A percentile compares a stretch with the other conserved stretches of the same genome.
phyloP scores from a whole-genome alignment of 495 filamentous ascomycete genomes.

The Tuber magnatum region DNA sequence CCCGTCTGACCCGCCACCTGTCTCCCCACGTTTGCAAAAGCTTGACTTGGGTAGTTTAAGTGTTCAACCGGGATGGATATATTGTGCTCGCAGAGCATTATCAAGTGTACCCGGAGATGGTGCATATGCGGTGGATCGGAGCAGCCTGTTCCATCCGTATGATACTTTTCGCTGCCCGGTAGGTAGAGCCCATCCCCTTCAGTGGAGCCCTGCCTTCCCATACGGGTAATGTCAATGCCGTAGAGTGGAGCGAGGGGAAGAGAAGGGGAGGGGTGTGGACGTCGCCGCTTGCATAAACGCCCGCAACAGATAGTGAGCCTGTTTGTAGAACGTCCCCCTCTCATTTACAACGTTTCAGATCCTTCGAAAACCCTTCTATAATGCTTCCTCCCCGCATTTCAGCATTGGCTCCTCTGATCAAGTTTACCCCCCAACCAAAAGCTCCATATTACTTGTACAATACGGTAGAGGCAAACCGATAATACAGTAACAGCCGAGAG shows the following conservation, averaged over 20 bases:
- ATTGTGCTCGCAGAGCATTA: background rate
- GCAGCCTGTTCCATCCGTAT: background rate
- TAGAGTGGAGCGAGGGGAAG: background rate
- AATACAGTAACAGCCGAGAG: background rate
- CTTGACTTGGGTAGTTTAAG: slow-evolving; percentile 2
- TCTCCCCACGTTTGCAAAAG: slow-evolving; percentile 6
- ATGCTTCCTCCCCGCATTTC: slow-evolving; percentile 17
- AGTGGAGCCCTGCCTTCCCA: background rate
- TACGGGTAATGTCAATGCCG: background rate
- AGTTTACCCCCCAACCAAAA: slow-evolving; percentile 1
- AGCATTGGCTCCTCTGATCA: slow-evolving; percentile 2
- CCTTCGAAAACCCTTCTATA: slow-evolving; percentile 24
- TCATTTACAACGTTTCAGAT: slow-evolving; percentile 16
- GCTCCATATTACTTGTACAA: background rate
- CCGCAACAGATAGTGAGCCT: slow-evolving; percentile 2
- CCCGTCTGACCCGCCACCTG: slow-evolving; percentile 15
- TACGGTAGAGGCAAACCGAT: background rate
- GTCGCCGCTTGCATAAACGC: background rate
- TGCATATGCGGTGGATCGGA: background rate
- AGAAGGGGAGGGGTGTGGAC: background rate
- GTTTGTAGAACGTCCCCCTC: background rate
- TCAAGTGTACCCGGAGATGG: background rate
- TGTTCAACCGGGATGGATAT: background rate
- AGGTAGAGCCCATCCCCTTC: background rate
- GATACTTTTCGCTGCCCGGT: background rate